These are phyloP conservation scores for Fomitopsis schrenkii DNA, from an alignment of 1,284 basidiomycete species.

Conservation along the genomic window DNA sequence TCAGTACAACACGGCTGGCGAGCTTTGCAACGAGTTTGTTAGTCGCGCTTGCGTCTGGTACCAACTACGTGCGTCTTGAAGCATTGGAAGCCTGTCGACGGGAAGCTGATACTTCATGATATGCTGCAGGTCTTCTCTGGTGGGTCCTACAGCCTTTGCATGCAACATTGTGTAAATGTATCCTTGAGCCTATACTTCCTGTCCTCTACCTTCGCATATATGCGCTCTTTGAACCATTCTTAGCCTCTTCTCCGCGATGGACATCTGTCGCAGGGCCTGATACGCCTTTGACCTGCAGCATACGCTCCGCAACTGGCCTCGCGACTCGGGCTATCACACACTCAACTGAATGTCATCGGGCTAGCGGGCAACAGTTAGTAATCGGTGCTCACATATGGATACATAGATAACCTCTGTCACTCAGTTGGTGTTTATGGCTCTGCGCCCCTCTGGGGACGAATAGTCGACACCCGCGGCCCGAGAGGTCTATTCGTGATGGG, in stretches of 20 bases:
- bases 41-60: conserved; percentile 60
- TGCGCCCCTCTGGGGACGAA: conserved; percentile 66
- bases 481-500: conserved; percentile 43
- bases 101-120: background rate
- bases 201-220: background rate
- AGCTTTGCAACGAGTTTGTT: conserved; percentile 51
- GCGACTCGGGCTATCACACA: conserved; percentile 68
- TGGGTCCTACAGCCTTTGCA: conserved; percentile 14
- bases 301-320: conserved; percentile 78
- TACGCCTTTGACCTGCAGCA: conserved; percentile 36
- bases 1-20: conserved; percentile 38
- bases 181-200: background rate
- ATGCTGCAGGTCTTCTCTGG: conserved; percentile 44
- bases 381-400: background rate
- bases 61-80: conserved; percentile 57
- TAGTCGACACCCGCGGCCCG: conserved; percentile 65
- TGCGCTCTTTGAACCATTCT: background rate
- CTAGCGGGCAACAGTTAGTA: conserved; percentile 60
- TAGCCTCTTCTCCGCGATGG: too few relatives aligned
- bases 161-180: too few relatives aligned
- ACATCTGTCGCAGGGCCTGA: background rate
- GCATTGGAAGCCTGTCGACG: background rate
- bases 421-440: conserved; percentile 57
- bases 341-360: conserved; percentile 72
- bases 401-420: background rate